A percentile compares a stretch with the other conserved stretches of the same genome.
These are phyloP conservation scores for Pisolithus microcarpus DNA, from an alignment of 768 basidiomycete species.

Conservation along the genomic window DNA sequence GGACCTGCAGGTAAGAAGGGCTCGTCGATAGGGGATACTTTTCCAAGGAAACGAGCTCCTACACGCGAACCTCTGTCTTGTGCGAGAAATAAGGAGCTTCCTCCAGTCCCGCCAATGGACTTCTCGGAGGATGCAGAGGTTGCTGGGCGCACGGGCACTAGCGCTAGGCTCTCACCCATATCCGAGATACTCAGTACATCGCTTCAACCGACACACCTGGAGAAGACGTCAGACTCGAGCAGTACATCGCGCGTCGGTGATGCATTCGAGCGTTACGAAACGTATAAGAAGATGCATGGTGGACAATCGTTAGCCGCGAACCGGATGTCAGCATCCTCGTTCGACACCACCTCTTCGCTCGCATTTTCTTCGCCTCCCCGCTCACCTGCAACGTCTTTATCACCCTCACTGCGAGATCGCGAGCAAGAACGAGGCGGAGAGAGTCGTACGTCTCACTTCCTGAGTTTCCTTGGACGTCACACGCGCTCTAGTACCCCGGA, in stretches of 20 bases:
- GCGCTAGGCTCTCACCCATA: neutral
- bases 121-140: constrained; percentile 9
- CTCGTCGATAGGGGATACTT: neutral
- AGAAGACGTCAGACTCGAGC: constrained; percentile 10
- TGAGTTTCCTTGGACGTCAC: constrained; percentile 55
- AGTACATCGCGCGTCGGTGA: constrained; percentile 48
- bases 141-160: neutral
- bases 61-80: too few relatives aligned
- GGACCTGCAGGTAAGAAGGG: neutral
- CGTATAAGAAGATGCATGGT: constrained; percentile 55
- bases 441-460: constrained; percentile 40
- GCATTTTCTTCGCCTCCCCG: constrained; percentile 35
- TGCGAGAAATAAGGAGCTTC: constrained; percentile 41
- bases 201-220: constrained; percentile 2
- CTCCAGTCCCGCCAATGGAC: constrained; percentile 38
- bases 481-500: constrained; percentile 40
- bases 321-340: constrained; percentile 59
- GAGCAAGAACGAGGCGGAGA: constrained; percentile 28
- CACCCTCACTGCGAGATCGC: constrained; percentile 24
- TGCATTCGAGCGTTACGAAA: constrained; percentile 84
- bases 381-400: constrained; percentile 26
- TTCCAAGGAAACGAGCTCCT: constrained; percentile 17
- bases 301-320: constrained; percentile 24
- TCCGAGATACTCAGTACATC: neutral
- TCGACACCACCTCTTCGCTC: constrained; percentile 32